These are phyloP conservation scores for Zoysia matrella DNA, from an alignment of 202 grass and related monocot genomes.

Conservation along the genomic window DNA sequence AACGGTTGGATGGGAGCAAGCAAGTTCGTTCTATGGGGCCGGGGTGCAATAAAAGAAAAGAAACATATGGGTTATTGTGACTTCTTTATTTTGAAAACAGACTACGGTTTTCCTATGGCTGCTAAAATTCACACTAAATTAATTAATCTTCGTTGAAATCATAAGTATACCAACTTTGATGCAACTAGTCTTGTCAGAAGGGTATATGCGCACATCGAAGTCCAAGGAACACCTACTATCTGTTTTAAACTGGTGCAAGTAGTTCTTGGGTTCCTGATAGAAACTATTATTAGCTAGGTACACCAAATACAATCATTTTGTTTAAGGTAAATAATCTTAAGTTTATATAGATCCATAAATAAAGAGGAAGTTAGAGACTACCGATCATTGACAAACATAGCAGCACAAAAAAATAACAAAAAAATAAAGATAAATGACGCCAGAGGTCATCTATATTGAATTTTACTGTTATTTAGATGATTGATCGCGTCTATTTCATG, in stretches of 20 bases:
- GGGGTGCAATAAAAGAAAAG: no score
- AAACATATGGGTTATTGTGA: no score
- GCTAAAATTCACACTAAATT: background rate
- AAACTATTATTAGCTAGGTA: constrained; percentile 28
- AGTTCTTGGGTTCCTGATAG: constrained; percentile 26
- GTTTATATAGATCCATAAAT: background rate
- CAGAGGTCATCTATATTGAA: background rate
- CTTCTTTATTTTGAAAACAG: no score
- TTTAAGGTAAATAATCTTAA: background rate
- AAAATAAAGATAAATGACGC: background rate
- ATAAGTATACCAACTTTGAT: constrained; percentile 5
- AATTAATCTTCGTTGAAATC: background rate
- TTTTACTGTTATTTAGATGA: background rate
- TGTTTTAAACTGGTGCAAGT: constrained; percentile 47
- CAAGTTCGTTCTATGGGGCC: no score
- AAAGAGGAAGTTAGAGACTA: background rate
- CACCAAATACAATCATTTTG: constrained; percentile 38
- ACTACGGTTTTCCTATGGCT: no score
- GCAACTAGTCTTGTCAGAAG: constrained; percentile 25
- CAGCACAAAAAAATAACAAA: background rate
- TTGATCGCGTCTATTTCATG: background rate
- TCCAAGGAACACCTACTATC: constrained; percentile 34
- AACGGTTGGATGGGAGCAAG: no score
- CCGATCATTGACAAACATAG: background rate
- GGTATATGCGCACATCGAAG: background rate